Percentiles rank a stretch among this genome's conserved stretches.
phyloP scores from a whole-genome alignment of 2,329 filamentous ascomycete genomes.

The Coleophoma cylindrospora region DNA sequence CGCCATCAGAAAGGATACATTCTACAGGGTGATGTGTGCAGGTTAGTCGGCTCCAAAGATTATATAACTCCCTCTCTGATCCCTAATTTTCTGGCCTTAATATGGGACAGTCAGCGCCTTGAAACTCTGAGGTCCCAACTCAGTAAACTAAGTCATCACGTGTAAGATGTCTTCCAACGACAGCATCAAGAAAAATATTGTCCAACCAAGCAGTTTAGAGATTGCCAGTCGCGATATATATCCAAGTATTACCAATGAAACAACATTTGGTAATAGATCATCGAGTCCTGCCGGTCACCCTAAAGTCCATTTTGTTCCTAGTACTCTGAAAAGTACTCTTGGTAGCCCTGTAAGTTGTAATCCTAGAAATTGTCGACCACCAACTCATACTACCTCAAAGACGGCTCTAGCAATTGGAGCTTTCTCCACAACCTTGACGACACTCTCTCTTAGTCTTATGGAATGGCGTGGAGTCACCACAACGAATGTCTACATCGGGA shows the following conservation, averaged over 20 bases:
- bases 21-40: too few relatives aligned
- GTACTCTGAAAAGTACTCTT: constrained; percentile 14
- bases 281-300: constrained; percentile 4
- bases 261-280: constrained; percentile 1
- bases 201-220: constrained; percentile 10
- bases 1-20: too few relatives aligned
- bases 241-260: constrained; percentile 6
- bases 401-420: constrained; percentile 45
- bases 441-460: constrained; percentile 48
- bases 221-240: constrained; percentile 6
- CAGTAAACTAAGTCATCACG: too few relatives aligned
- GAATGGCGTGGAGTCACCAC: constrained; percentile 46
- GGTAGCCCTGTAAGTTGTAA: constrained; percentile 16
- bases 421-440: constrained; percentile 49
- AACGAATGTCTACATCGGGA: constrained; percentile 46
- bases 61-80: too few relatives aligned
- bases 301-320: constrained; percentile 10
- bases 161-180: constrained; percentile 9
- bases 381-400: constrained; percentile 13
- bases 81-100: too few relatives aligned
- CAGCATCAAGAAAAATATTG: constrained; percentile 7
- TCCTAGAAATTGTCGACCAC: background rate
- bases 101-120: too few relatives aligned
- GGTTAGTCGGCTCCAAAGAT: too few relatives aligned
- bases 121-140: too few relatives aligned